Conservation (phyloP, 129 eudicot genomes). For the Artemisia tridentata region DNA sequence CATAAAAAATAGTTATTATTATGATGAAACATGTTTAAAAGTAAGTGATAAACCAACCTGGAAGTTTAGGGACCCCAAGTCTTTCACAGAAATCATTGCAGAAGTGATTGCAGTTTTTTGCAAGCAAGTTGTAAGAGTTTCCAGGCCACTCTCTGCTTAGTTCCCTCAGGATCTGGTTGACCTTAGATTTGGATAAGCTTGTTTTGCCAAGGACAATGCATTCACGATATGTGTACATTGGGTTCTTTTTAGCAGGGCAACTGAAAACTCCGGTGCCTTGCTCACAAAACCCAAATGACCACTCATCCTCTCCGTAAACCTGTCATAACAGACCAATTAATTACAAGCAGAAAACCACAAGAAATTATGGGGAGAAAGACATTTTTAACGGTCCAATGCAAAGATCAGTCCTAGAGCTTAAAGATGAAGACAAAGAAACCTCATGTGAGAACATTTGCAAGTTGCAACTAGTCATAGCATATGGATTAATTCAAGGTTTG, state of each 20-base stretch:
- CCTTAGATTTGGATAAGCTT: conserved; percentile 54
- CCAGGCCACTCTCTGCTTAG: conserved; percentile 98
- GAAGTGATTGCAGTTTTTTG: conserved; percentile 93
- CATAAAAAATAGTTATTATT: background rate
- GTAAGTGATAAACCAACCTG: conserved; percentile 52
- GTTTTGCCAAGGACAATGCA: conserved; percentile 81
- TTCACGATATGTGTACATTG: conserved; percentile 91
- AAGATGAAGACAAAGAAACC: background rate
- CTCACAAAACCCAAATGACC: conserved; percentile 97
- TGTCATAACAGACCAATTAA: conserved; percentile 25
- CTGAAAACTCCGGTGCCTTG: conserved; percentile 91
- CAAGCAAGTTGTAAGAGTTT: conserved; percentile 67
- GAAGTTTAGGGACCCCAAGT: conserved; percentile 82
- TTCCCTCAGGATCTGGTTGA: conserved; percentile 83
- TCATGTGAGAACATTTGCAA: background rate
- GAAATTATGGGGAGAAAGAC: background rate
- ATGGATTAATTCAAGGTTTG: no score
- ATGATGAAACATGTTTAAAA: conserved; percentile 6
- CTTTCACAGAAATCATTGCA: conserved; percentile 88
- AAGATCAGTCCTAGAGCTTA: no score
- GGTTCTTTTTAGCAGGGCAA: conserved; percentile 87
- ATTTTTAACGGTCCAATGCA: background rate
- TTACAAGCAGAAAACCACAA: conserved; percentile 5
- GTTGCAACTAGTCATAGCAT: background rate
- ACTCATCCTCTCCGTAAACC: conserved; percentile 91